A percentile compares a stretch with the other conserved stretches of the same genome.
Conservation (phyloP, 192 early-diverging fungal genomes). For the Gryganskiella cystojenkinii region DNA sequence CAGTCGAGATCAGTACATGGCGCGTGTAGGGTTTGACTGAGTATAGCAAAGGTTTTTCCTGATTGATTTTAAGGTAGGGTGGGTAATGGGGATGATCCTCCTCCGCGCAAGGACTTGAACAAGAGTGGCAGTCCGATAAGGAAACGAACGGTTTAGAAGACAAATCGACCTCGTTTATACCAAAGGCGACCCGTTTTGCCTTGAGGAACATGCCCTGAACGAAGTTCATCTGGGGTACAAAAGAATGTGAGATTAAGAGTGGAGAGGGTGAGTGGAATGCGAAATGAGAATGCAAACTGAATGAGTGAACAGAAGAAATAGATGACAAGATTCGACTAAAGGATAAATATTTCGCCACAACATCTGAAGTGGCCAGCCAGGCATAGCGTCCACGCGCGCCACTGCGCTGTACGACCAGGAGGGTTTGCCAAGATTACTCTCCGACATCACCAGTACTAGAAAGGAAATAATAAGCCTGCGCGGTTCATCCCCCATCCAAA, state of each 20-base stretch:
- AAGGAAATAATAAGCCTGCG: constrained; percentile 12
- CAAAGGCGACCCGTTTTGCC: constrained; percentile 16
- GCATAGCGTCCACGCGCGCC: too few relatives aligned
- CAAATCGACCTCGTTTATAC: constrained; percentile 19
- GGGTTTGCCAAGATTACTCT: background rate
- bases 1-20: constrained; percentile 68
- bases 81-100: constrained; percentile 58
- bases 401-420: constrained; percentile 3
- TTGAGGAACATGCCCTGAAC: constrained; percentile 26
- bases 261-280: background rate
- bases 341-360: background rate
- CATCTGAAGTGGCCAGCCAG: too few relatives aligned
- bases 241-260: too few relatives aligned
- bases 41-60: constrained; percentile 44
- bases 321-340: background rate
- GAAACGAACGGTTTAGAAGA: constrained; percentile 22
- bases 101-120: constrained; percentile 29
- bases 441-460: constrained; percentile 10
- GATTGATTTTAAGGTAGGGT: constrained; percentile 63
- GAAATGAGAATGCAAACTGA: background rate
- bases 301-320: background rate
- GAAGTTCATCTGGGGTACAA: constrained; percentile 38
- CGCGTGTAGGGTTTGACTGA: constrained; percentile 65
- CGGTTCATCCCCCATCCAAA: background rate
- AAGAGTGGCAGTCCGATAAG: constrained; percentile 27